A percentile compares a stretch with the other conserved stretches of the same genome.
phyloP scores from a whole-genome alignment of 352 stramenopile genomes.

The Elongisporangium anandrum region DNA sequence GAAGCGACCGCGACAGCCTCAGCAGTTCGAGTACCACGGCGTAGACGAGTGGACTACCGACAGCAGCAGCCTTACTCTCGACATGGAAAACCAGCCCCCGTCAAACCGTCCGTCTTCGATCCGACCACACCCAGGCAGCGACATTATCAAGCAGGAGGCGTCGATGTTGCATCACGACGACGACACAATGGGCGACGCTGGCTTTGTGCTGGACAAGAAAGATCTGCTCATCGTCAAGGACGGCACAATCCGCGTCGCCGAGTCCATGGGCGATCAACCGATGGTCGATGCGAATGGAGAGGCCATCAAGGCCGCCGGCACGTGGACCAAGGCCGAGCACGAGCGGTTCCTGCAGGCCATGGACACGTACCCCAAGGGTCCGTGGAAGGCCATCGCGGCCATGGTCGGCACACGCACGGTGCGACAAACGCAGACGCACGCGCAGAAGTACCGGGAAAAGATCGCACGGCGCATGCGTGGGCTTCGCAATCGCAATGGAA shows the following conservation, averaged over 20 bases:
- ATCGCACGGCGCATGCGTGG: conserved; percentile 49
- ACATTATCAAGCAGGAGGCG: not conserved
- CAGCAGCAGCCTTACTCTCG: not conserved
- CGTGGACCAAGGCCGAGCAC: conserved; percentile 53
- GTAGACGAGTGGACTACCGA: not conserved
- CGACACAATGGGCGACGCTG: conserved; percentile 21
- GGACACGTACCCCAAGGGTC: conserved; percentile 50
- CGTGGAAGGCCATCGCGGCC: conserved; percentile 59
- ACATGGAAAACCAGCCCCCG: not conserved
- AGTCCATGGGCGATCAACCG: conserved; percentile 54
- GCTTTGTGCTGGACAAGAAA: conserved; percentile 59
- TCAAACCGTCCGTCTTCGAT: not conserved
- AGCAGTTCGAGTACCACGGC: not conserved
- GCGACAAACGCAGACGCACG: conserved; percentile 66
- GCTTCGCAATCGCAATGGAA: conserved; percentile 58
- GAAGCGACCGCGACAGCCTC: not conserved
- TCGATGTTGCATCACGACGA: conserved; percentile 9
- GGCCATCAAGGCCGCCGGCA: conserved; percentile 49
- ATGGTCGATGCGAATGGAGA: conserved; percentile 51
- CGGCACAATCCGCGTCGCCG: conserved; percentile 56
- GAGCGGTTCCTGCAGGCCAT: conserved; percentile 60
- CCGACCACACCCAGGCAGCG: not conserved
- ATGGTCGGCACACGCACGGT: conserved; percentile 64
- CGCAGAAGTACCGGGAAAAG: conserved; percentile 68
- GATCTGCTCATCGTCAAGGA: conserved; percentile 75